Evolutionary conservation across 73 alveolate species (phyloP).

Genomic region (Paramecium pentaurelia): DNA sequence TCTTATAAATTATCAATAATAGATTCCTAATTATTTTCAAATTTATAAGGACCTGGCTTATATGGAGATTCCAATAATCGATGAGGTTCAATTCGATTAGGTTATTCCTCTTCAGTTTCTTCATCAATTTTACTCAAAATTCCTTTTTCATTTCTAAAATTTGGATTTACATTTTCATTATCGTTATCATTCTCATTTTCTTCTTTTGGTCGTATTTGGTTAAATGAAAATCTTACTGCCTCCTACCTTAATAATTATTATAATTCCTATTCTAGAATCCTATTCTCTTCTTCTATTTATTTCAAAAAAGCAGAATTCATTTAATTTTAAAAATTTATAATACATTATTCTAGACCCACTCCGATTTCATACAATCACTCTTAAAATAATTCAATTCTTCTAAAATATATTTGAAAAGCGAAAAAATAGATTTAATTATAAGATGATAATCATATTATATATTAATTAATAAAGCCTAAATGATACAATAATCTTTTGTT

Average conservation of each 20-base stretch:
- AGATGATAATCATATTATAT: too few species aligned
- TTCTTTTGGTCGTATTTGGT: neutral
- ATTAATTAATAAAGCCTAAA: too few species aligned
- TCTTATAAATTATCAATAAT: neutral
- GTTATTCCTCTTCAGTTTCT: neutral
- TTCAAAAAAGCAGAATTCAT: slow-evolving; percentile 27
- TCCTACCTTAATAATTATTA: neutral
- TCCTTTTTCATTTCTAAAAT: neutral
- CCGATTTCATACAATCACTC: neutral
- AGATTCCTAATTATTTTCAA: neutral
- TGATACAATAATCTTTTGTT: too few species aligned
- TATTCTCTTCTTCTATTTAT: slow-evolving; percentile 25
- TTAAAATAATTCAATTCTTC: neutral
- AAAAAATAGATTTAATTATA: too few species aligned
- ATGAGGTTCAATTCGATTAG: slow-evolving; percentile 13
- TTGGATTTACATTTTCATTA: neutral
- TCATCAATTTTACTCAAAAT: neutral
- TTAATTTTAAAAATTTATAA: neutral
- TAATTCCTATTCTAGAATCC: slow-evolving; percentile 25
- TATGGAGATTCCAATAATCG: slow-evolving; percentile 6
- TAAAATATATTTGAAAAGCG: too few species aligned
- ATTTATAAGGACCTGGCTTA: neutral
- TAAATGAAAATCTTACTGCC: neutral
- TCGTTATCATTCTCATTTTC: neutral
- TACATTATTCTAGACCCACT: neutral